Base-by-base conservation (phyloP, 257 asterid genomes). In the Solanum bukasovii region DNA sequence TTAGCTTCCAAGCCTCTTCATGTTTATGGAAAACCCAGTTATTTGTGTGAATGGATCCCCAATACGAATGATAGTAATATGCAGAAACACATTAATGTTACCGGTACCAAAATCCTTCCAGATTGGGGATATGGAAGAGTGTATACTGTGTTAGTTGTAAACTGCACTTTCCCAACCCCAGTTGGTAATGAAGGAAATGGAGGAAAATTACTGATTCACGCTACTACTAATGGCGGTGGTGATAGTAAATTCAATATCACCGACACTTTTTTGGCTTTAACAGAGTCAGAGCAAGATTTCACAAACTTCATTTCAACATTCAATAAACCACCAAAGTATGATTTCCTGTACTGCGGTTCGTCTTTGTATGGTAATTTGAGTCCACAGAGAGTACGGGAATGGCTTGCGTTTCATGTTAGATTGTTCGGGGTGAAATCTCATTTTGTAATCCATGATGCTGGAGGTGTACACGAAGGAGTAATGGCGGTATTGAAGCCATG, bases 41-140 rank as follows among this genome's bases (percentile, higher is more conserved):
- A 92, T 89, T 92, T 92, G 40, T 95, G 99, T 89, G 96, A 94
- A 92, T 95, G 98, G 99, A 89, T 94, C 84, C 97, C 98, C 25
- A 71, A 84, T 13, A 75, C 97, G 46, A 70, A 84, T 16, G 77
- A 70, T 18, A n/a, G 79, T 20, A 25, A 46, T 13, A 33, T 25
- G n/a, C 75, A n/a, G 12, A 79, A 89, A 34, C 49, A 82, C 59
- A 83, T 90, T 16, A 23, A 74, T 5, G 89, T 90, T 4, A 2
- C 40, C 13, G 93, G 93, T 6, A 52, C 65, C 63, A 90, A 90
- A 74, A 90, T 91, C 79, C 90, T 91, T 5, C 85, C 93, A 0
- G 93, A 91, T 49, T 95, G 98, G 98, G 98, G 98, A 7, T 95
- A 94, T 91, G 98, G 98, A 84, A 94, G 95, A 63, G 93, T 95